These are phyloP conservation scores for Bruguiera parviflora DNA, from an alignment of 345 rosid genomes.

Conservation along the genomic window DNA sequence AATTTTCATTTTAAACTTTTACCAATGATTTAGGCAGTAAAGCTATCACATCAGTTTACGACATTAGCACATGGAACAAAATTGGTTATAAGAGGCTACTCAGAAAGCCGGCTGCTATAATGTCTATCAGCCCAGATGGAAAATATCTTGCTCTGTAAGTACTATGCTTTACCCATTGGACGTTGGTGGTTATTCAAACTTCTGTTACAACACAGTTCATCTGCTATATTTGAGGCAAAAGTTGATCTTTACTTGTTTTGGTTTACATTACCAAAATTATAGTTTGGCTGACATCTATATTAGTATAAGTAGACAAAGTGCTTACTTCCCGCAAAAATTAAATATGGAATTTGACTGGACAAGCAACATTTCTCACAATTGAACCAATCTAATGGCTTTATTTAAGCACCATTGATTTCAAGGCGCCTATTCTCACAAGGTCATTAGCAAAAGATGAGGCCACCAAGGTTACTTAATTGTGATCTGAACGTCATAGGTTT, in stretches of 20 bases:
- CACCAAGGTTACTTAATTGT: too few relatives aligned
- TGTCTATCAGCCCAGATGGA: slow-evolving; percentile 91
- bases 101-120: slow-evolving; percentile 65
- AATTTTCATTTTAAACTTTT: slow-evolving; percentile 5
- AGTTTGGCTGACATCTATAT: neutral
- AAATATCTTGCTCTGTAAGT: slow-evolving; percentile 91
- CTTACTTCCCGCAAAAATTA: neutral
- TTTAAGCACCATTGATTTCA: neutral
- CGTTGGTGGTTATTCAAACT: neutral
- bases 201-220: neutral
- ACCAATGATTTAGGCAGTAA: slow-evolving; percentile 50
- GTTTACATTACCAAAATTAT: neutral
- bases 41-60: slow-evolving; percentile 71
- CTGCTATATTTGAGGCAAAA: neutral
- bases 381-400: neutral
- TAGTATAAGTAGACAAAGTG: neutral
- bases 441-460: too few relatives aligned
- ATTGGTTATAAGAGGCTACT: slow-evolving; percentile 86
- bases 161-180: neutral
- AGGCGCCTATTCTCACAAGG: too few relatives aligned
- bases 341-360: too few relatives aligned
- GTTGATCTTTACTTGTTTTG: neutral
- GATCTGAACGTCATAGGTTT: too few relatives aligned
- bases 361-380: too few relatives aligned
- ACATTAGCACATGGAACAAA: slow-evolving; percentile 88